Evolutionary conservation across 768 basidiomycete species (phyloP), one percentile per base, ranked within the genome.

Genomic region (Rhizopogon sp.): DNA sequence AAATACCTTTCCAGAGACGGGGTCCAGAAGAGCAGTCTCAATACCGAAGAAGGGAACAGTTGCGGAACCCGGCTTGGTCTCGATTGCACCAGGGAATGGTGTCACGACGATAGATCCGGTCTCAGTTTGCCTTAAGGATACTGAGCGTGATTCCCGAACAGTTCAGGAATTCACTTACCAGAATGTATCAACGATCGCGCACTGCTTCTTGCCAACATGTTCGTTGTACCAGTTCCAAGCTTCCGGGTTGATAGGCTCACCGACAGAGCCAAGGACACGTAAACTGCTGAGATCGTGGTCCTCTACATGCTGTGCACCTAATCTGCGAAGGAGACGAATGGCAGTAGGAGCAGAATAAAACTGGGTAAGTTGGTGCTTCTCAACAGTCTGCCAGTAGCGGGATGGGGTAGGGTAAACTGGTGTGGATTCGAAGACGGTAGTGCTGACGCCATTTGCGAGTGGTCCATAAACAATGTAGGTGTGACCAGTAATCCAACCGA

Each of bases 211-310:
- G 9, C 96, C 97, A 52, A 97, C 94, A 65, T 93, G 83, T 65
- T 97, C 93, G 70, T 96, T 93, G 74, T 95, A 97, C 96, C 96
- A 98, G 64, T 95, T 83, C 96, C 97, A 98, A 10, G 96, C 96
- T 70, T 98, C 96, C 28, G 95, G 94, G 72, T 98, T 98, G 77
- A 99, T 98, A 1, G 97, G 97, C 74, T 99, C 97, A 53, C 96
- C 97, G 43, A 98, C 97, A 56, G 80, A 87, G 22, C 97, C 96
- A 39, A 99, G 76, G 6, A 97, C 88, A 55, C 97, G 85, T 55
- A 99, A 72, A 14, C 80, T 81, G 64, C 79, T 83, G 46, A 99
- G 79, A 67, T 97, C 93, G 72, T 93, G 79, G 9, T 80, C 75
- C 66, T 90, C 79, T 54, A 93, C 91, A 67, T 95, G 91, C 44